Base-by-base conservation (phyloP, 129 eudicot species). In the Flaveria linearis region DNA sequence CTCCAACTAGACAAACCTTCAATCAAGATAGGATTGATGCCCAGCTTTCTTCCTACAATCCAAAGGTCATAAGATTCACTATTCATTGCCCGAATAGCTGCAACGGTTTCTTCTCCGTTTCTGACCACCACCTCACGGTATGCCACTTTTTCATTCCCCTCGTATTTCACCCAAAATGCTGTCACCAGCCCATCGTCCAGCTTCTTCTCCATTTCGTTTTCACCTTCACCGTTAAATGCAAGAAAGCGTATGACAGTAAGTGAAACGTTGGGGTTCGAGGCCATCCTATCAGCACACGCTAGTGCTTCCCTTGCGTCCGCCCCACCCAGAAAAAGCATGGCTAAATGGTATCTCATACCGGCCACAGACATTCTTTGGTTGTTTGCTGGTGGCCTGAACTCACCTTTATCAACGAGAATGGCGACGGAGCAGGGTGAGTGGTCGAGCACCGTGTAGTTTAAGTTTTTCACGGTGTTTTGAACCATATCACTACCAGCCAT, bases 381-480 rank as follows among this genome's bases (percentile, higher is more conserved):
- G 3, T 36, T 42, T 7, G 39, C 11, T 14, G 56, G 72, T 9
- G 74, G 63, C 17, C 23, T 41, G 36, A 77, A 67, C 13, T 80
- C 46, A 7, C 86, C 87, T 56, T 83, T 88, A 28, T 88, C 82
- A 2, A 88, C 88, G 9, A 90, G 81, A 43, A 92, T 53, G 2
- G 86, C 98, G 30, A 92, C 96, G 11, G 98, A 92, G 78, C 98
- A 92, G 16, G 98, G 98, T 10, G 98, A 90, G 28, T 92, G 87
- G 11, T 76, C 66, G 7, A 88, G 36, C 28, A 89, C 90, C 22
- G 79, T 71, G 9, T 13, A 7, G 73, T 87, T 91, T 9, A 87
- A 53, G 0, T 91, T 82, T 69, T 77, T 82, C 7, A 63, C 77
- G n/a, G 57, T 81, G 12, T 84, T 71, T 25, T 82, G 84, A 18